Percentiles rank a stretch among this genome's conserved stretches.
Evolutionary conservation across 139 green algal genomes (phyloP).

Genomic region (Picochlorum sp.): DNA sequence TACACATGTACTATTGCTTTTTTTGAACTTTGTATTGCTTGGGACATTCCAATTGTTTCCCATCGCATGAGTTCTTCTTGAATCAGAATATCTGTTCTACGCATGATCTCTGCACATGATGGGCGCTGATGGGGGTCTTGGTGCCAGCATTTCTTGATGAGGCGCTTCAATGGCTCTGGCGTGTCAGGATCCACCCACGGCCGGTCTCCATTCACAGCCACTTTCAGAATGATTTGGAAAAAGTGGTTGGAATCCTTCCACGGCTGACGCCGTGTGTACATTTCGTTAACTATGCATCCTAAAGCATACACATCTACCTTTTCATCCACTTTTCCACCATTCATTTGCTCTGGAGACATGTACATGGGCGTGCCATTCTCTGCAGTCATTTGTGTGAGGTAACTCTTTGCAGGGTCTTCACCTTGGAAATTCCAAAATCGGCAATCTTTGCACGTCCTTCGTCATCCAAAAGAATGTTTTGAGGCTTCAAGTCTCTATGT

Average conservation of each 20-base stretch:
- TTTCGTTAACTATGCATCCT: slow-evolving; percentile 52
- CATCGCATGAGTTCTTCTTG: slow-evolving; percentile 29
- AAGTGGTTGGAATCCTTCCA: slow-evolving; percentile 38
- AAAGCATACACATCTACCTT: slow-evolving; percentile 55
- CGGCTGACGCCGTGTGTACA: slow-evolving; percentile 35
- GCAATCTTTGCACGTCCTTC: slow-evolving; percentile 59
- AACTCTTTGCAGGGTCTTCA: slow-evolving; percentile 67
- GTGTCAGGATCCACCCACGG: slow-evolving; percentile 38
- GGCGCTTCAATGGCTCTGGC: slow-evolving; percentile 34
- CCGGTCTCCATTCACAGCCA: slow-evolving; percentile 44
- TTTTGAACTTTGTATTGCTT: background rate
- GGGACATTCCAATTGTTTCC: slow-evolving; percentile 8
- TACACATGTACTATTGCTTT: background rate
- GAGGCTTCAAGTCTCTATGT: slow-evolving; percentile 70
- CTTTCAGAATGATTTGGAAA: slow-evolving; percentile 55
- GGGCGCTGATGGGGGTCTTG: slow-evolving; percentile 54
- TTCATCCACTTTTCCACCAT: slow-evolving; percentile 64
- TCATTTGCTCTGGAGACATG: slow-evolving; percentile 77
- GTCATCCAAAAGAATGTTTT: slow-evolving; percentile 66
- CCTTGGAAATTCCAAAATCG: slow-evolving; percentile 74
- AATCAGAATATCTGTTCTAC: slow-evolving; percentile 32
- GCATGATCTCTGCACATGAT: slow-evolving; percentile 43
- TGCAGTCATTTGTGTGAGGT: slow-evolving; percentile 62
- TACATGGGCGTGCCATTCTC: slow-evolving; percentile 64
- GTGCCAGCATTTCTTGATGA: slow-evolving; percentile 50